These are phyloP conservation scores for Backusella tarrabulga DNA, from an alignment of 192 early-diverging fungal genomes.

Conservation along the genomic window DNA sequence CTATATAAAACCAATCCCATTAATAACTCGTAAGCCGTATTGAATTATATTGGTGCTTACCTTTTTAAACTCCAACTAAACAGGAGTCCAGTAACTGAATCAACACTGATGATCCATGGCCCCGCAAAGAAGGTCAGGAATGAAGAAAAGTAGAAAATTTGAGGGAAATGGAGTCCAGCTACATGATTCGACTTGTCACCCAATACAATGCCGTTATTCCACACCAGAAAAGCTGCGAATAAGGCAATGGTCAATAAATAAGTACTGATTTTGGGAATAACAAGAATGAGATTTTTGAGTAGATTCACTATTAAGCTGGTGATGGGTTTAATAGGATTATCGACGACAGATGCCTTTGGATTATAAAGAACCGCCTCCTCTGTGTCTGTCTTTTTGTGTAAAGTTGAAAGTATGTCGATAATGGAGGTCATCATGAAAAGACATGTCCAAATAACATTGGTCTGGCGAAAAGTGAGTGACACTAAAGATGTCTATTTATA, in stretches of 20 bases:
- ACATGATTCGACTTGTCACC: constrained; percentile 88
- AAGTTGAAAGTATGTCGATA: constrained; percentile 24
- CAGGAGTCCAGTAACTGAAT: not conserved
- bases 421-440: constrained; percentile 60
- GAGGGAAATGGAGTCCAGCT: constrained; percentile 75
- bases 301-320: constrained; percentile 23
- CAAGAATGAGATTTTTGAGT: constrained; percentile 8
- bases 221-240: constrained; percentile 71
- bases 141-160: constrained; percentile 81
- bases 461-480: constrained; percentile 81
- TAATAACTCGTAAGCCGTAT: not conserved
- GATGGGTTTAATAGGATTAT: constrained; percentile 8
- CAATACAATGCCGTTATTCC: constrained; percentile 84
- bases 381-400: not conserved
- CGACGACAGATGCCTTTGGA: constrained; percentile 1
- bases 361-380: constrained; percentile 13
- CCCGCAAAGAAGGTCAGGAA: constrained; percentile 53
- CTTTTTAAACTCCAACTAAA: not conserved
- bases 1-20: not conserved
- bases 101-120: constrained; percentile 39
- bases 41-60: not conserved
- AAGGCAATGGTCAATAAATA: constrained; percentile 45
- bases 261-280: constrained; percentile 41
- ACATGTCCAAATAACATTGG: constrained; percentile 86
- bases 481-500: constrained; percentile 30